Conservation (phyloP, 441 rosid species). For the Geranium incanum region DNA sequence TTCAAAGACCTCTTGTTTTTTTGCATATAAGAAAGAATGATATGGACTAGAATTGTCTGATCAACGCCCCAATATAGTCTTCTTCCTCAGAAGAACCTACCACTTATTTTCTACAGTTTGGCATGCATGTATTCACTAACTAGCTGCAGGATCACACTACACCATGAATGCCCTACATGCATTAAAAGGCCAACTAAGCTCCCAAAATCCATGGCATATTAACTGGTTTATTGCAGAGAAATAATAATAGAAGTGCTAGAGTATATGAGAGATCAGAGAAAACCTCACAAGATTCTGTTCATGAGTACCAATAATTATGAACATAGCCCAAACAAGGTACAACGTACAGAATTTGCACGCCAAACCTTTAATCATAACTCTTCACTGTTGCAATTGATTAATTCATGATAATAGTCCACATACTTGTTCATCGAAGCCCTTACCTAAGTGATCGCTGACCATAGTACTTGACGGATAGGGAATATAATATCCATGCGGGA, state of each 20-base stretch:
- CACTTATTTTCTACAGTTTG: neutral
- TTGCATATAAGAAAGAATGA: neutral
- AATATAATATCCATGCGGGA: slow-evolving; percentile 64
- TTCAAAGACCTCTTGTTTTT: neutral
- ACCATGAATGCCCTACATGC: neutral
- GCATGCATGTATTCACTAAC: neutral
- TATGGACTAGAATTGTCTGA: neutral
- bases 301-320: neutral
- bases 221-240: neutral
- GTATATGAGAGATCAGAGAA: neutral
- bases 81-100: neutral
- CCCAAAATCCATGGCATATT: neutral
- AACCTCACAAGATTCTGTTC: neutral
- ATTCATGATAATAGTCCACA: neutral
- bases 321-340: neutral
- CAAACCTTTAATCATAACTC: neutral
- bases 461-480: slow-evolving; percentile 37
- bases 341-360: neutral
- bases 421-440: slow-evolving; percentile 12
- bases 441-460: slow-evolving; percentile 58
- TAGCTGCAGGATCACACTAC: slow-evolving; percentile 1
- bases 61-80: neutral
- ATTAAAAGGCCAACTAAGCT: neutral
- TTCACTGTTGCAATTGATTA: neutral
- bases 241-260: neutral